Evolutionary conservation across 768 basidiomycete species (phyloP).

Genomic region (Phlegmacium glaucopus): DNA sequence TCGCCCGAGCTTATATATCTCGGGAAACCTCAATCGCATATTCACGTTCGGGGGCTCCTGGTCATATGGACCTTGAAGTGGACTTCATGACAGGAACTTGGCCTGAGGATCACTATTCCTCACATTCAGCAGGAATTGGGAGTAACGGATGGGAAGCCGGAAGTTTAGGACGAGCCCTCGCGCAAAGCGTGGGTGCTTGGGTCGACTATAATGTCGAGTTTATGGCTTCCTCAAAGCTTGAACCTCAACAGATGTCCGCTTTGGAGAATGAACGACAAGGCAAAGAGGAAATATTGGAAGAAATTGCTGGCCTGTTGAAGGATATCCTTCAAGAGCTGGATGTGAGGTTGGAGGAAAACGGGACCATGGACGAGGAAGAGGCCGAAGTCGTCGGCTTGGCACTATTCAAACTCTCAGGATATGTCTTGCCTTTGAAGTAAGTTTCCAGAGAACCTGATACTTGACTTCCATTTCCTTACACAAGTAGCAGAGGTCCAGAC

Average conservation of each 20-base stretch:
- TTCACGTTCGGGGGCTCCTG: conserved; percentile 56
- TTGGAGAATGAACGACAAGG: conserved; percentile 29
- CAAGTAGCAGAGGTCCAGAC: conserved; percentile 25
- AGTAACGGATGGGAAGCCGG: conserved; percentile 63
- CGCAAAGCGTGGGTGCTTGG: conserved; percentile 59
- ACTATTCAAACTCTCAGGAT: conserved; percentile 54
- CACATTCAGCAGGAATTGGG: conserved; percentile 24
- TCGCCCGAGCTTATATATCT: conserved; percentile 65
- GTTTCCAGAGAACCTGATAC: conserved; percentile 20
- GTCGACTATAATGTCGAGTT: conserved; percentile 35
- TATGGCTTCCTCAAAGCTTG: conserved; percentile 14
- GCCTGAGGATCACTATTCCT: conserved; percentile 56
- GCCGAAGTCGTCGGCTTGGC: conserved; percentile 61
- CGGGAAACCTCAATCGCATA: conserved; percentile 50
- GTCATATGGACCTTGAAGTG: conserved; percentile 54
- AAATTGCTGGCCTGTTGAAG: conserved; percentile 65
- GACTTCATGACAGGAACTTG: conserved; percentile 72
- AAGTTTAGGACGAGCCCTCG: conserved; percentile 51
- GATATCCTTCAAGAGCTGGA: conserved; percentile 76
- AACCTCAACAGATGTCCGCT: conserved; percentile 15
- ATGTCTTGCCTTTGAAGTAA: conserved; percentile 56
- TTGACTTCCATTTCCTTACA: background rate
- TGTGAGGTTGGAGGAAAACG: conserved; percentile 52
- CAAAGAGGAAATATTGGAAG: conserved; percentile 60
- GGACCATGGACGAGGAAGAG: conserved; percentile 62